Conservation (phyloP, 352 stramenopile genomes). For the Phytophthora hibernalis region DNA sequence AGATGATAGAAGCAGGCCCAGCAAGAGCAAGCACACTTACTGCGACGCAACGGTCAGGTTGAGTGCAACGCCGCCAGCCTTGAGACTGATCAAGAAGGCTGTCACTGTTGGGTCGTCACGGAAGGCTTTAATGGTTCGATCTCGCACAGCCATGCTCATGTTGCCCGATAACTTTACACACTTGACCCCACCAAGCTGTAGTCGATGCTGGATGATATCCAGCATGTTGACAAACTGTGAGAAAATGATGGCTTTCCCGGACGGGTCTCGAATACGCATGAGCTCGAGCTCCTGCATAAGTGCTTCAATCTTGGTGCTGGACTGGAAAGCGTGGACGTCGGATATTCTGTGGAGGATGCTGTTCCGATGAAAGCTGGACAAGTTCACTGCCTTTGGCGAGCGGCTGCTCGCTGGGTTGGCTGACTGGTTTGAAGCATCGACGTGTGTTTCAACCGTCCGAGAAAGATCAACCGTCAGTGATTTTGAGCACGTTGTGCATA, state of each 20-base stretch:
- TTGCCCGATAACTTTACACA: slow-evolving; percentile 93
- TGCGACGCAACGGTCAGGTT: slow-evolving; percentile 98
- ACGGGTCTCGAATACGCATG: slow-evolving; percentile 93
- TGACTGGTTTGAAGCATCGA: slow-evolving; percentile 15
- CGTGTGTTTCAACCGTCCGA: slow-evolving; percentile 24
- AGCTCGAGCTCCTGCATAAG: slow-evolving; percentile 96
- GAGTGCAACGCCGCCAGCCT: slow-evolving; percentile 98
- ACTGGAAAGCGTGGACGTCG: slow-evolving; percentile 77
- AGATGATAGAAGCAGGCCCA: slow-evolving; percentile 15
- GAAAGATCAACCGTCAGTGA: slow-evolving; percentile 89
- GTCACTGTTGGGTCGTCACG: slow-evolving; percentile 93
- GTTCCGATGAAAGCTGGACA: slow-evolving; percentile 75
- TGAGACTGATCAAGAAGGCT: slow-evolving; percentile 98
- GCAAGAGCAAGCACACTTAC: slow-evolving; percentile 46
- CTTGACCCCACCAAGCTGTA: slow-evolving; percentile 90
- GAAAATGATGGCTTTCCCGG: slow-evolving; percentile 99
- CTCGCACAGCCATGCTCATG: slow-evolving; percentile 90
- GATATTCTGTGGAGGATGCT: slow-evolving; percentile 75
- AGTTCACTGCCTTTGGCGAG: slow-evolving; percentile 42
- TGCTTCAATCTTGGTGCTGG: slow-evolving; percentile 98
- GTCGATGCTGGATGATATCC: slow-evolving; percentile 97
- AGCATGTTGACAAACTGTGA: slow-evolving; percentile 99
- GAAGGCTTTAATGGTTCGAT: slow-evolving; percentile 81
- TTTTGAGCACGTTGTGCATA: slow-evolving; percentile 84
- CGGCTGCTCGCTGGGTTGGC: slow-evolving; percentile 8